Evolutionary conservation across 306 rosid genomes (phyloP).

Genomic region (Trifolium dubium): DNA sequence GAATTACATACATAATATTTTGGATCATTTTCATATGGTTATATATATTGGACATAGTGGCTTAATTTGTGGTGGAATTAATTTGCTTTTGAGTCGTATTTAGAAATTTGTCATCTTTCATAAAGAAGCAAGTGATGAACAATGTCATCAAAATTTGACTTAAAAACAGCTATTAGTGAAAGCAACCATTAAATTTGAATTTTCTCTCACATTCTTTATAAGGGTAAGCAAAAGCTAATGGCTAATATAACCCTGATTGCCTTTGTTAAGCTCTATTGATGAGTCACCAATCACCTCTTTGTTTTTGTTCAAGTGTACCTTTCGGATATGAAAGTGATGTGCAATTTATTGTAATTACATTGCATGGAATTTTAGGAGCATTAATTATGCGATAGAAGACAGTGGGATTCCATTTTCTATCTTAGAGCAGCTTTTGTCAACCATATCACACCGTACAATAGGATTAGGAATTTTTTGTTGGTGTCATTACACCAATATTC

Average conservation of each 20-base stretch:
- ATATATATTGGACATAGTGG: conserved; percentile 19
- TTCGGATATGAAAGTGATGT: conserved; percentile 50
- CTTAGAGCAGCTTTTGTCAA: background rate
- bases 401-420: conserved; percentile 23
- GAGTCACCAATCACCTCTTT: conserved; percentile 41
- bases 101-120: conserved; percentile 36
- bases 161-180: conserved; percentile 52
- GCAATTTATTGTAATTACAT: conserved; percentile 34
- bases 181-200: conserved; percentile 53
- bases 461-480: background rate
- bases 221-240: conserved; percentile 48
- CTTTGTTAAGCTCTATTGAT: conserved; percentile 56
- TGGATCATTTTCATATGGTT: conserved; percentile 42
- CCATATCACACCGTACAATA: conserved; percentile 40
- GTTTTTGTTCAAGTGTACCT: conserved; percentile 50
- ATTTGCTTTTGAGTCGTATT: conserved; percentile 44
- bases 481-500: no score
- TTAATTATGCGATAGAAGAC: conserved; percentile 27
- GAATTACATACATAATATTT: conserved; percentile 28
- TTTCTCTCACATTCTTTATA: conserved; percentile 47
- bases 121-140: conserved; percentile 51
- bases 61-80: conserved; percentile 36
- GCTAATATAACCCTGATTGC: conserved; percentile 50
- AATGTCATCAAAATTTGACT: conserved; percentile 48
- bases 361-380: conserved; percentile 40